Conservation (phyloP, 2,329 filamentous ascomycete species). For the Penicillium sp. region DNA sequence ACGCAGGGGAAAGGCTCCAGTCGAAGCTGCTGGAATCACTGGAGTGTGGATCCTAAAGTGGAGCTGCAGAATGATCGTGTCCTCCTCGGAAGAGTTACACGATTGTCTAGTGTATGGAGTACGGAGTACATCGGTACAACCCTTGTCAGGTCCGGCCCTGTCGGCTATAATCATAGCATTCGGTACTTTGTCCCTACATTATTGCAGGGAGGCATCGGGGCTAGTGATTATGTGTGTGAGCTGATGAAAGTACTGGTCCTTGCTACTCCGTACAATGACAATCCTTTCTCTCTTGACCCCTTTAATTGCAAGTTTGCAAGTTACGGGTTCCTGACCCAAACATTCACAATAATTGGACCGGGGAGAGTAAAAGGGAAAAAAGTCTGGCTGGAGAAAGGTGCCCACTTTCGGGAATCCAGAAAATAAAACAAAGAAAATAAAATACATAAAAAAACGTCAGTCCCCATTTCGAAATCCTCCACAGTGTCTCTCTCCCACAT, state of each 20-base stretch:
- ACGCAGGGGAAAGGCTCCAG: slow-evolving; percentile 9
- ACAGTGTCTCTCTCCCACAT: not conserved
- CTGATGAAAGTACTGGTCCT: not conserved
- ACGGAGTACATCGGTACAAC: slow-evolving; percentile 6
- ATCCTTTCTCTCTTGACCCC: not conserved
- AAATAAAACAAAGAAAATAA: not conserved
- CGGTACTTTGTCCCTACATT: not conserved
- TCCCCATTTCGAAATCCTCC: not conserved
- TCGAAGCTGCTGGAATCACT: slow-evolving; percentile 19
- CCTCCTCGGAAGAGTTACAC: slow-evolving; percentile 5
- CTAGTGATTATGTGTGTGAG: not conserved
- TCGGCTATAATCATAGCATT: not conserved
- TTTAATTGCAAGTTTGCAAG: not conserved
- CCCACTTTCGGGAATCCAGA: slow-evolving; percentile 1
- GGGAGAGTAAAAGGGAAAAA: not conserved
- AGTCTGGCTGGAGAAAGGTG: slow-evolving; percentile 2
- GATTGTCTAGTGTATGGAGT: slow-evolving; percentile 4
- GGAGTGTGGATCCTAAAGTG: not conserved
- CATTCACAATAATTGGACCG: slow-evolving; percentile 3
- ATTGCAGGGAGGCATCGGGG: slow-evolving; percentile 1
- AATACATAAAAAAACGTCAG: not conserved
- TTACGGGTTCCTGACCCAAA: not conserved
- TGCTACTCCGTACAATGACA: not conserved
- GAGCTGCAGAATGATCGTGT: not conserved
- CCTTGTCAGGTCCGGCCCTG: not conserved